Conservation (phyloP, 139 green algal species). For the Astrephomene gubernaculifera region DNA sequence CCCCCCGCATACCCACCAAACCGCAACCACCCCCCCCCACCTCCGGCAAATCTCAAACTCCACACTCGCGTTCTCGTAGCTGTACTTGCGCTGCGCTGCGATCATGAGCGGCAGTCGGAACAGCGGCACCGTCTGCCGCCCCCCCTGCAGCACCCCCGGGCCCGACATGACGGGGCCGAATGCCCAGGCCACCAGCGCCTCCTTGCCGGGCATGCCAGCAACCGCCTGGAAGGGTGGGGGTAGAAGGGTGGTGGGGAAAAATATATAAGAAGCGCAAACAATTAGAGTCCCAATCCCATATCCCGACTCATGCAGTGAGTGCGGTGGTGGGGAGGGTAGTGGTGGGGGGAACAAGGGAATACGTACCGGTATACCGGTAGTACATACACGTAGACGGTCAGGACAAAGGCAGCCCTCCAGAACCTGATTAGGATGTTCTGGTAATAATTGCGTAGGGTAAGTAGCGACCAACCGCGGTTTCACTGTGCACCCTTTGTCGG, state of each 20-base stretch:
- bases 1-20: no score
- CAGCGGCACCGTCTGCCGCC: conserved; percentile 63
- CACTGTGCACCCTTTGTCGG: no score
- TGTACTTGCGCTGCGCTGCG: conserved; percentile 63
- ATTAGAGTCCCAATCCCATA: no score
- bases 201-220: conserved; percentile 56
- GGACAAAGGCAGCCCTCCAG: no score
- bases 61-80: conserved; percentile 63
- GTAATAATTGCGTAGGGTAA: no score
- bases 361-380: no score
- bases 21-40: conserved; percentile 29
- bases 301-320: no score
- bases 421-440: no score
- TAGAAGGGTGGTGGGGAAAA: not conserved
- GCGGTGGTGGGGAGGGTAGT: not conserved
- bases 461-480: no score
- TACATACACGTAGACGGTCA: no score
- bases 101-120: conserved; percentile 68
- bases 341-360: not conserved
- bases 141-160: conserved; percentile 27
- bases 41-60: conserved; percentile 47
- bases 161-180: conserved; percentile 43
- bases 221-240: not conserved
- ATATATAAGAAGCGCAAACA: no score
- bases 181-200: conserved; percentile 69